Evolutionary conservation across 352 stramenopile genomes (phyloP), one percentile per base, ranked within the genome.

Genomic region (Phytophthora hybrid): DNA sequence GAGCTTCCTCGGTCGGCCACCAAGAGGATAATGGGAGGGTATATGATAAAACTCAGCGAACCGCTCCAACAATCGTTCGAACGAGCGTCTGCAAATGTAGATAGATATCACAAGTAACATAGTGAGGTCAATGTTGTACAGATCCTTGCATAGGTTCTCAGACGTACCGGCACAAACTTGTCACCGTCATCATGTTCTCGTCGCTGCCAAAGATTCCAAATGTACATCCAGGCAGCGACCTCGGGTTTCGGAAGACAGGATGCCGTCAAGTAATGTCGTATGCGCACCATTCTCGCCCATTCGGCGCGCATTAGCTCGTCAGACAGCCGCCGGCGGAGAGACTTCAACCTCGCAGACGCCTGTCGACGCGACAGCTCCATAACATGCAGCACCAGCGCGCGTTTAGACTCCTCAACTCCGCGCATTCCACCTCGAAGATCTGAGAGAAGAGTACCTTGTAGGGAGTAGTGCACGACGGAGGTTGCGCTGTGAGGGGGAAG

Each of bases 1-100:
- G 1, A 71, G 19, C 21, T 71, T 74, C 1, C 7, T 29, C 2
- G 71, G 65, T 3, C 61, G 46, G 4, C 57, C 60, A 16, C 63
- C 59, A 31, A 21, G n/a, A n/a, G 41, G 21, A 10, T 18, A 52
- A 21, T 46, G 26, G 5, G 5, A 9, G 5, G 31, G 18, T 14
- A 51, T 54, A 8, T 9, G 1, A 19, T 63, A 54, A 21, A 37
- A 63, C 14, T 44, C 2, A n/a, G 39, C 11, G 16, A 55, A 63
- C 1, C 58, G 37, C 3, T 63, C 26, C 2, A 63, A 8, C 3
- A 63, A 14, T 16, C 16, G 21, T 8, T 26, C 19, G 21, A 53
- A 63, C 5, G 56, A 53, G 13, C 53, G 5, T 46, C 31, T 44
- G 34, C 7, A 44, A 14, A 5, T 14, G 34, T 44, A 10, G 13